These are phyloP conservation scores for Castanea mollissima DNA, from an alignment of 306 rosid genomes.

Conservation along the genomic window DNA sequence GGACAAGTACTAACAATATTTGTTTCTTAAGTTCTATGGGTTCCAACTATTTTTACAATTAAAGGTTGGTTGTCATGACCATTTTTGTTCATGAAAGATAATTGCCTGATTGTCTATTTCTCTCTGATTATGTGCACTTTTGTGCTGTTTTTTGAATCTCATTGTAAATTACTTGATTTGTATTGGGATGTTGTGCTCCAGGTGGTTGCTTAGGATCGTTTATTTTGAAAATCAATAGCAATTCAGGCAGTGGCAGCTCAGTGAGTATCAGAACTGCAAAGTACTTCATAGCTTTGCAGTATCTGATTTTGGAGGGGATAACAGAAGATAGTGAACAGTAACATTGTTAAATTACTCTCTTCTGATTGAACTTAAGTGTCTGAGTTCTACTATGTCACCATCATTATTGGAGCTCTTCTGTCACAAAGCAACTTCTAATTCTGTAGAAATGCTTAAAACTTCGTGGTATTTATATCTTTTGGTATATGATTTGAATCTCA, in stretches of 20 bases:
- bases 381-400: neutral
- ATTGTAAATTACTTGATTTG: neutral
- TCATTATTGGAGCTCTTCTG: neutral
- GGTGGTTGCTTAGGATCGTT: slow-evolving; percentile 65
- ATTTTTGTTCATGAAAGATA: neutral
- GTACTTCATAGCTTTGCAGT: slow-evolving; percentile 82
- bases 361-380: neutral
- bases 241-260: slow-evolving; percentile 27
- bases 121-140: neutral
- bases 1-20: neutral
- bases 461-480: neutral
- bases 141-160: neutral
- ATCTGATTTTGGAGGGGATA: slow-evolving; percentile 53
- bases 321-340: slow-evolving; percentile 30
- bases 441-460: neutral
- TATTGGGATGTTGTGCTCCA: slow-evolving; percentile 33
- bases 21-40: slow-evolving; percentile 14
- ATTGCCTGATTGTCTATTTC: neutral
- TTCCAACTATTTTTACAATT: slow-evolving; percentile 60
- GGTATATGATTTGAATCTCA: neutral
- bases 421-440: neutral
- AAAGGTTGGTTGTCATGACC: slow-evolving; percentile 40
- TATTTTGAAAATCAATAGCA: slow-evolving; percentile 40
- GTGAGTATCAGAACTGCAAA: slow-evolving; percentile 45
- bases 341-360: neutral